Evolutionary conservation across 257 asterid species (phyloP).

Genomic region (Vinca minor): DNA sequence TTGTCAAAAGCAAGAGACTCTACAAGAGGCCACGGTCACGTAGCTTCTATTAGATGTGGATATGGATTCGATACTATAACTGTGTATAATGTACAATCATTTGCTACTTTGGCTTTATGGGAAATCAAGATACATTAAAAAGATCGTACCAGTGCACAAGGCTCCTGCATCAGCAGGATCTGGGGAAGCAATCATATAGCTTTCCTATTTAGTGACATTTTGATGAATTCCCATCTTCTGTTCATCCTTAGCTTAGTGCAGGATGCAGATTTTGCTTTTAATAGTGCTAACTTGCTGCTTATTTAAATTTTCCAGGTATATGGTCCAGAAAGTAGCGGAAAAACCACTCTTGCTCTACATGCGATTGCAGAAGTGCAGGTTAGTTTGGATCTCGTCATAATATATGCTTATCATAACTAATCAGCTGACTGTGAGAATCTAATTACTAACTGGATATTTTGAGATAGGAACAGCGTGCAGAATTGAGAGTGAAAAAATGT

Average conservation of each 20-base stretch:
- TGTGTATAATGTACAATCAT: background rate
- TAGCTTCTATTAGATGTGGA: background rate
- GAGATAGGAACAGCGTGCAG: background rate
- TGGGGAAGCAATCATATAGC: background rate
- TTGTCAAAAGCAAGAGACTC: background rate
- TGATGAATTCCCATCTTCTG: background rate
- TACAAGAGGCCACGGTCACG: background rate
- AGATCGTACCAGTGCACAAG: no score
- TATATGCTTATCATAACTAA: background rate
- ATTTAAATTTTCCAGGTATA: conserved; percentile 47
- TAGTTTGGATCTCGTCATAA: conserved; percentile 36
- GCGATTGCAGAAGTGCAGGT: conserved; percentile 99
- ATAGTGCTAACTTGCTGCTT: background rate
- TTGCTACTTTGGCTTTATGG: background rate
- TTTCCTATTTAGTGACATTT: background rate
- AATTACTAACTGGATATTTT: background rate
- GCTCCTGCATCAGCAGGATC: no score
- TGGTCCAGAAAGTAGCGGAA: conserved; percentile 99
- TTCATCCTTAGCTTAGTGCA: background rate
- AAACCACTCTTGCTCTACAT: conserved; percentile 96
- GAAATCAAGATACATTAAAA: background rate
- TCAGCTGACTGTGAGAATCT: background rate
- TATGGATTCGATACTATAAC: background rate
- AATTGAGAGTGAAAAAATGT: background rate
- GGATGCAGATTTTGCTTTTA: background rate